Conservation (phyloP, 2,329 filamentous ascomycete species). For the Fusarium sp. region DNA sequence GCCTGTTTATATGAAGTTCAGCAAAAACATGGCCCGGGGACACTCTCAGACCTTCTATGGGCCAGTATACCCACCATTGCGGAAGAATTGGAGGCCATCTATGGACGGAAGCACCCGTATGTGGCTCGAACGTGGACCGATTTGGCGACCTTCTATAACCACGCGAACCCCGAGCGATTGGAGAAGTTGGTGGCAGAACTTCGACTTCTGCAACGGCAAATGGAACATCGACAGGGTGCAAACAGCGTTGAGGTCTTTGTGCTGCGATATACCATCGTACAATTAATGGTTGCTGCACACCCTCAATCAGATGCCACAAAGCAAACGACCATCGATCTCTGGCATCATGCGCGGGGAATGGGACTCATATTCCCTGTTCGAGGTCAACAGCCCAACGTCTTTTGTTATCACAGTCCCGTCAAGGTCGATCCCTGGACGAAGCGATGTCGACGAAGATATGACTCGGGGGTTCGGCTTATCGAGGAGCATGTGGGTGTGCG, state of each 20-base stretch:
- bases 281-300: constrained; percentile 52
- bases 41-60: constrained; percentile 58
- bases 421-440: constrained; percentile 59
- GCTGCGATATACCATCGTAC: constrained; percentile 55
- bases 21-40: constrained; percentile 57
- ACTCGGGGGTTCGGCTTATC: constrained; percentile 51
- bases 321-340: constrained; percentile 52
- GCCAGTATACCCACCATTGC: constrained; percentile 55
- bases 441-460: constrained; percentile 56
- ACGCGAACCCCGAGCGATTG: constrained; percentile 51
- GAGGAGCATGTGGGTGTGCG: constrained; percentile 53
- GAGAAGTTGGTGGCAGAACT: constrained; percentile 54
- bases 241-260: constrained; percentile 52
- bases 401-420: constrained; percentile 58
- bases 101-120: constrained; percentile 57
- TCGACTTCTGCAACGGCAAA: constrained; percentile 48
- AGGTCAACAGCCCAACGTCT: constrained; percentile 52
- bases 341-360: constrained; percentile 51
- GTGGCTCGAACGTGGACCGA: constrained; percentile 57
- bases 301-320: constrained; percentile 51
- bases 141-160: constrained; percentile 54
- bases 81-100: constrained; percentile 58
- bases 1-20: constrained; percentile 58
- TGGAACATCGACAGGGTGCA: constrained; percentile 50
- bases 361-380: constrained; percentile 52